Conservation (phyloP, 2,329 filamentous ascomycete genomes). For the Nothomitra cinnamomea region DNA sequence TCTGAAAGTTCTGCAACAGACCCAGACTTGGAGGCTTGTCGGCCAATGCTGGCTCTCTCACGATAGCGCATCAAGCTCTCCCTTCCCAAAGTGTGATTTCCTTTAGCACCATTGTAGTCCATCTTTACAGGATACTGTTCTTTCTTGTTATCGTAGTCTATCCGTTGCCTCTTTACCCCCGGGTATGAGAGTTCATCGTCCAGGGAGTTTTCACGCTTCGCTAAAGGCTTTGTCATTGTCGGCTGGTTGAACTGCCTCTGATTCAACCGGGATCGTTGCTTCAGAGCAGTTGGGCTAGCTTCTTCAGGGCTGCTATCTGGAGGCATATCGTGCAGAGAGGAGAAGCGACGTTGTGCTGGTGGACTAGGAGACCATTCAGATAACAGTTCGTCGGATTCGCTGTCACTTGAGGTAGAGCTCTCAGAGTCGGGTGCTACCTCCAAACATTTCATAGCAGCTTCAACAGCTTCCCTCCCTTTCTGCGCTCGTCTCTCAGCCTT, state of each 20-base stretch:
- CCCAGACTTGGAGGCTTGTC: too few relatives aligned
- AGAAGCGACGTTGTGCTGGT: not conserved
- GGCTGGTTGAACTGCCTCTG: not conserved
- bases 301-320: not conserved
- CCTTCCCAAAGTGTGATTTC: not conserved
- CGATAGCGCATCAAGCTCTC: too few relatives aligned
- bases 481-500: constrained; percentile 4
- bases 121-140: not conserved
- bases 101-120: too few relatives aligned
- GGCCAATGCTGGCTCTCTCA: too few relatives aligned
- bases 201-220: not conserved
- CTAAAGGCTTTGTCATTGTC: not conserved
- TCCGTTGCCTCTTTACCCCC: not conserved
- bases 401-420: not conserved
- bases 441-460: not conserved
- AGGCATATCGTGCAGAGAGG: not conserved
- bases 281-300: not conserved
- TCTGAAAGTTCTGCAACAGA: too few relatives aligned
- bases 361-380: not conserved
- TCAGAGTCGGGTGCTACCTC: not conserved
- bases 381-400: not conserved
- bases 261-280: not conserved
- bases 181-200: not conserved
- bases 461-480: not conserved
- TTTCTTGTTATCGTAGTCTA: not conserved